Base-by-base conservation (phyloP, 192 early-diverging fungal species). In the Chytriomyces confervae region DNA sequence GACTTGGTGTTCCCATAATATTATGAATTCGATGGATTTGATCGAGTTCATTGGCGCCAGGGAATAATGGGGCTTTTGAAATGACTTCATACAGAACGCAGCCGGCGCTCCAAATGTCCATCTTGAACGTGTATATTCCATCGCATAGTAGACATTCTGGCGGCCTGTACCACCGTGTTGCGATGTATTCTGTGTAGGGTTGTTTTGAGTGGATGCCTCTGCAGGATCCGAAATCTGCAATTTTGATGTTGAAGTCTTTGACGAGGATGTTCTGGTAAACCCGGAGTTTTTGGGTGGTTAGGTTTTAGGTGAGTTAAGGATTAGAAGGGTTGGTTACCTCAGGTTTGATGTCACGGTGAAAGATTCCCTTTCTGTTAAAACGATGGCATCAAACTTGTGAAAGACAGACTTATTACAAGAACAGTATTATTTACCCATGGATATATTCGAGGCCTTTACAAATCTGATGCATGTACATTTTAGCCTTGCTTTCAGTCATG, bases 151-250 rank as follows among this genome's bases (percentile, higher is more conserved):
- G 77, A 76, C 89, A 90, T 73, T 91, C 89, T 27, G 89, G 89
- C 0, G 88, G 84, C n/a, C 89, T 80, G 70, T 91, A 91, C 89
- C 89, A 91, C 49, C 89, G 77, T 5, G 89, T 91, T 5, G 89
- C 89, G 72, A 91, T 91, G 82, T 91, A 91, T 74, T 90, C 88
- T n/a, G 89, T 91, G 78, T 87, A 91, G 29, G 89, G 89, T 45
- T 77, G 89, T 51, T 89, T 89, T 47, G 87, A 89, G 80, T 91
- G 87, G 29, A 90, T 89, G 29, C 88, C 89, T 44, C 88, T 81
- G 74, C 89, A 91, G 24, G 87, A 89, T 0, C 89, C 89, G 78
- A 91, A 90, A 77, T 91, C 89, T 60, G 88, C 88, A 10, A 91
- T 79, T 75, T 91, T 91, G 69, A 89, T 72, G 57, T 68, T 75